These are phyloP conservation scores for Erigeron canadensis DNA, from an alignment of 129 eudicot species.

Conservation along the genomic window DNA sequence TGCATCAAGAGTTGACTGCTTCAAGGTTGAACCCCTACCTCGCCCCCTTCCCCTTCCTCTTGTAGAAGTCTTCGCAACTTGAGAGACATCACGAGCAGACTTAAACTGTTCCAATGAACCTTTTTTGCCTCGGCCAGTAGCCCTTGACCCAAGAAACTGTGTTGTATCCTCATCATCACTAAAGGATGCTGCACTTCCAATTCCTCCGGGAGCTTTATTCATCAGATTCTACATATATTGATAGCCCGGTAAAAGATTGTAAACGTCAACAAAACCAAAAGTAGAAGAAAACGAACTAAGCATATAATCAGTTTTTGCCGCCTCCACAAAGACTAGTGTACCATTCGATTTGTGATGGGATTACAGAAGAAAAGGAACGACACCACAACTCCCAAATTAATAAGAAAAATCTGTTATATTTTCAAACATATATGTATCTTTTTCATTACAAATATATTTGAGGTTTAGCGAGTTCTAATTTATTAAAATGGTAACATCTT, in stretches of 20 bases:
- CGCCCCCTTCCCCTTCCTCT: conserved; percentile 92
- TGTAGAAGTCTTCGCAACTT: conserved; percentile 54
- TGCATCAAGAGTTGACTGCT: conserved; percentile 91
- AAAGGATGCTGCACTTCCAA: conserved; percentile 63
- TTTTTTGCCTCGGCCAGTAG: conserved; percentile 56
- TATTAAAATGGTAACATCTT: not conserved
- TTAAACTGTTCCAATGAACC: conserved; percentile 46
- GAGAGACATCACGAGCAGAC: conserved; percentile 55
- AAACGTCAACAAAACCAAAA: conserved; percentile 10
- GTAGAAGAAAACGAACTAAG: not conserved
- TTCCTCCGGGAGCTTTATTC: conserved; percentile 43
- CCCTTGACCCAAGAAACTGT: conserved; percentile 42
- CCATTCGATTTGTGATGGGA: not conserved
- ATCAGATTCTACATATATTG: conserved; percentile 41
- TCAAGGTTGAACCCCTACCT: conserved; percentile 67
- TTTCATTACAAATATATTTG: not conserved
- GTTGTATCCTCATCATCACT: conserved; percentile 89
- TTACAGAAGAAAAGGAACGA: not conserved
- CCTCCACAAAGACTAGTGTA: conserved; percentile 9
- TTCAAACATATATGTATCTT: not conserved
- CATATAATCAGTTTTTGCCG: not conserved
- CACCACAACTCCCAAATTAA: not conserved
- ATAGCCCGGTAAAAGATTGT: not conserved
- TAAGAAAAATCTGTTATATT: not conserved
- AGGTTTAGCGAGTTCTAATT: not conserved